Base-by-base conservation (phyloP, 179 eudicot genomes). In the Beta corolliflora region DNA sequence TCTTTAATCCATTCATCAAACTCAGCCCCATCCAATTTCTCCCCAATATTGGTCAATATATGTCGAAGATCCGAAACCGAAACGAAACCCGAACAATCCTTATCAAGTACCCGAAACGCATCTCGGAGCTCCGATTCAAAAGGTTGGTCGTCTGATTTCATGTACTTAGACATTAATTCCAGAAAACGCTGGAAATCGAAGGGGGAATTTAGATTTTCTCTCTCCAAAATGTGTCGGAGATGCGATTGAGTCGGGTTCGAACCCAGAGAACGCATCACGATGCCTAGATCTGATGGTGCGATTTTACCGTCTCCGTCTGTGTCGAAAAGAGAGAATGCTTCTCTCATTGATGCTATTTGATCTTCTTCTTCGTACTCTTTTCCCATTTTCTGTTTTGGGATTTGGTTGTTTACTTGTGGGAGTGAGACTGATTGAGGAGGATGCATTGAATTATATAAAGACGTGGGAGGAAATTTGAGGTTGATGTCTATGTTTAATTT, bases 1-100 rank as follows among this genome's bases (percentile, higher is more conserved):
- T 92, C 96, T 31, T 91, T 88, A 84, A 92, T 91, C 97, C 97
- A 92, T 88, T 92, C 97, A 71, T 91, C 97, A 23, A 92, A 92
- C 89, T 91, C 97, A 3, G 87, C 91, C 3, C 91, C 90, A 71
- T 92, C 94, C 50, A 92, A 81, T 81, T 89, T 91, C 90, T 91
- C 96, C 16, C 96, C 94, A 31, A 92, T 92, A 48, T 88, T 92
- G 8, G 96, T 92, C 73, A 92, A 75, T 45, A 91, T 91, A 56
- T 91, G 93, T 79, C 88, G 79, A 46, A 92, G 90, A 84, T 92
- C 97, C 80, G 89, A 77, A 5, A 92, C 93, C 45, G 88, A 91
- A 63, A 92, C 94, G 75, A 3, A 88, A 1, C 94, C 94, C 7
- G 97, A 87, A 15, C 85, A 88, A 48, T 92, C 97, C 90, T 89